A percentile compares a stretch with the other conserved stretches of the same genome.
These are phyloP conservation scores for Aureobasidium sp. DNA, from an alignment of 2,329 filamentous ascomycete species.

Conservation along the genomic window DNA sequence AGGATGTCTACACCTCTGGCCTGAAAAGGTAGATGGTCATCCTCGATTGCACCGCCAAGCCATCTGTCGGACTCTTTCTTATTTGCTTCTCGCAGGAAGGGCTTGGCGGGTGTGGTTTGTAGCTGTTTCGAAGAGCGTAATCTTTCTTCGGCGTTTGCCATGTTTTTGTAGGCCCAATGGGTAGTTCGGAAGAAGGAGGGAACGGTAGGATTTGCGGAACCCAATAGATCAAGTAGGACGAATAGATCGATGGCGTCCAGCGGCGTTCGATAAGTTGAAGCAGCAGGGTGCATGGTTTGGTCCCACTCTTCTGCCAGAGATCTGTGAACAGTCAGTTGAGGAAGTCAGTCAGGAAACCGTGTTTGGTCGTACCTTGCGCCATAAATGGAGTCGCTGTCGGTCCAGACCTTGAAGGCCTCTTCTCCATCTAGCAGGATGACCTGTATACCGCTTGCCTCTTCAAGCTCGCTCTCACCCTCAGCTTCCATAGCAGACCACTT, in stretches of 20 bases:
- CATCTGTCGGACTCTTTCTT: constrained; percentile 59
- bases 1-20: constrained; percentile 85
- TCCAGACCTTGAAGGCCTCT: constrained; percentile 90
- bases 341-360: not conserved
- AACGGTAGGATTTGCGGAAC: constrained; percentile 71
- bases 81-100: constrained; percentile 72
- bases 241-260: constrained; percentile 88
- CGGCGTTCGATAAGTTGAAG: constrained; percentile 78
- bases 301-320: constrained; percentile 89
- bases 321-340: constrained; percentile 30
- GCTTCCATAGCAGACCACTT: constrained; percentile 83
- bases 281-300: constrained; percentile 68
- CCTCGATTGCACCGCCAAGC: constrained; percentile 61
- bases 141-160: constrained; percentile 79
- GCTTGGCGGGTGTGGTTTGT: constrained; percentile 65
- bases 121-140: constrained; percentile 73
- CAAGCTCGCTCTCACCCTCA: constrained; percentile 56
- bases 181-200: constrained; percentile 92
- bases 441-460: constrained; percentile 86
- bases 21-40: constrained; percentile 96
- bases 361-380: constrained; percentile 71
- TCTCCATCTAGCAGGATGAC: constrained; percentile 94
- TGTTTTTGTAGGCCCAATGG: constrained; percentile 89
- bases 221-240: constrained; percentile 91
- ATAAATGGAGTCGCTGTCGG: constrained; percentile 84